Evolutionary conservation across 192 early-diverging fungal genomes (phyloP).

Genomic region (Entomortierella beljakovae): DNA sequence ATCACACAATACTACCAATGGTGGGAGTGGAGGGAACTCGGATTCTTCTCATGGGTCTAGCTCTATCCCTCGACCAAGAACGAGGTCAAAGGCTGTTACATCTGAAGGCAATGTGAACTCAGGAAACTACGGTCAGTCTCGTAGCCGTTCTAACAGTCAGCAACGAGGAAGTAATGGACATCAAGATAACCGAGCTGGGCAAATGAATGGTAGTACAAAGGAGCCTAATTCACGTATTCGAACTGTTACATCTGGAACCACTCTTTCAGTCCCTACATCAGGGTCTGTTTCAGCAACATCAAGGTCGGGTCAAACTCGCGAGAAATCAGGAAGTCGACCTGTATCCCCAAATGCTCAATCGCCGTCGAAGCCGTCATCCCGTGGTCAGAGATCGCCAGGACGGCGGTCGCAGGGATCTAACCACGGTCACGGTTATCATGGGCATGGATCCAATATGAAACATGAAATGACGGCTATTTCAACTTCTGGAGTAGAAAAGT

Average conservation of each 20-base stretch:
- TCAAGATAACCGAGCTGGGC: conserved; percentile 3
- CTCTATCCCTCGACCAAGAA: conserved; percentile 30
- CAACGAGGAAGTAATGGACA: neutral
- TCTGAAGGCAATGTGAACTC: conserved; percentile 8
- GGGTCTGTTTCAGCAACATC: neutral
- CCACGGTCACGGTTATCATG: conserved; percentile 11
- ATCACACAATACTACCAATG: neutral
- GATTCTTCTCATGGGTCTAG: conserved; percentile 1
- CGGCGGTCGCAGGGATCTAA: conserved; percentile 22
- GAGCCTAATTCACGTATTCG: conserved; percentile 18
- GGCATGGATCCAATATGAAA: neutral
- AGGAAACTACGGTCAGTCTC: neutral
- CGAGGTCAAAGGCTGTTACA: conserved; percentile 21
- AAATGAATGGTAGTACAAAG: neutral
- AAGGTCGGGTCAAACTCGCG: neutral
- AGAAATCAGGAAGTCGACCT: conserved; percentile 2
- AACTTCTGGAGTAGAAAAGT: neutral
- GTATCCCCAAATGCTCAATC: neutral
- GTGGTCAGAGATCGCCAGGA: conserved; percentile 33
- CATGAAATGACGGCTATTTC: neutral
- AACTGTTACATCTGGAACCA: conserved; percentile 14
- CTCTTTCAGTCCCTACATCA: conserved; percentile 3
- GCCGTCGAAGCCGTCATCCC: conserved; percentile 5
- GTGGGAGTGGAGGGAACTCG: neutral
- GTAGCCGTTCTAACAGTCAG: neutral